These are phyloP conservation scores for Rhodotorula sp. DNA, from an alignment of 1,284 basidiomycete species.

Conservation along the genomic window DNA sequence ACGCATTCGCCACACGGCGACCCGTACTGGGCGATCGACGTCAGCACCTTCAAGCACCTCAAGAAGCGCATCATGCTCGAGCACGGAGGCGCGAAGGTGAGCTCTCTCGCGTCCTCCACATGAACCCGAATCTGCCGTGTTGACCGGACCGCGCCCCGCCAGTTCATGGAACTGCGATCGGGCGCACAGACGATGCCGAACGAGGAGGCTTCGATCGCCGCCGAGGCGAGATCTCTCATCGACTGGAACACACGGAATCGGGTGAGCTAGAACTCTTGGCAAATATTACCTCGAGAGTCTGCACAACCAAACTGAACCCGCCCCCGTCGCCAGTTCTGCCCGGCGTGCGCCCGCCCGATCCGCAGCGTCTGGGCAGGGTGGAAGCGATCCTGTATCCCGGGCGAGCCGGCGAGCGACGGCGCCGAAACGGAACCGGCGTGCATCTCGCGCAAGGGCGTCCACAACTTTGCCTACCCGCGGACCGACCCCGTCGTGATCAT, in stretches of 20 bases:
- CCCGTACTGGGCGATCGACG: conserved; percentile 76
- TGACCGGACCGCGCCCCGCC: conserved; percentile 43
- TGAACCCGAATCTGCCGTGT: neutral
- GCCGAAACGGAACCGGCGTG: conserved; percentile 42
- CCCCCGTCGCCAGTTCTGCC: conserved; percentile 65
- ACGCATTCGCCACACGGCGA: conserved; percentile 66
- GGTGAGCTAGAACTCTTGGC: conserved; percentile 49
- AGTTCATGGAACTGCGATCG: conserved; percentile 61
- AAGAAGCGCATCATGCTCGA: conserved; percentile 49
- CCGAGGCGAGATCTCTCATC: conserved; percentile 70
- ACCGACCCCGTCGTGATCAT: conserved; percentile 81
- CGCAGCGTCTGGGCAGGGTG: conserved; percentile 94
- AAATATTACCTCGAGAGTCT: conserved; percentile 2
- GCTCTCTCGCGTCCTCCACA: neutral
- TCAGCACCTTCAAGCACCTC: conserved; percentile 59
- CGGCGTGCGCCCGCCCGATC: conserved; percentile 75
- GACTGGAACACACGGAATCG: conserved; percentile 88
- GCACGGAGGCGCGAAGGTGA: conserved; percentile 46
- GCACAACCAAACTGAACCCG: conserved; percentile 14
- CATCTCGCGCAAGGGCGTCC: conserved; percentile 65
- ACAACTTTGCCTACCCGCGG: conserved; percentile 80
- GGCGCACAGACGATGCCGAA: conserved; percentile 51
- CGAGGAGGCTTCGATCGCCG: conserved; percentile 68
- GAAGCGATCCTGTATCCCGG: conserved; percentile 78
- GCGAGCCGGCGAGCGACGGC: conserved; percentile 65